Conservation (phyloP, 192 early-diverging fungal species). For the Coemansia sp. region DNA sequence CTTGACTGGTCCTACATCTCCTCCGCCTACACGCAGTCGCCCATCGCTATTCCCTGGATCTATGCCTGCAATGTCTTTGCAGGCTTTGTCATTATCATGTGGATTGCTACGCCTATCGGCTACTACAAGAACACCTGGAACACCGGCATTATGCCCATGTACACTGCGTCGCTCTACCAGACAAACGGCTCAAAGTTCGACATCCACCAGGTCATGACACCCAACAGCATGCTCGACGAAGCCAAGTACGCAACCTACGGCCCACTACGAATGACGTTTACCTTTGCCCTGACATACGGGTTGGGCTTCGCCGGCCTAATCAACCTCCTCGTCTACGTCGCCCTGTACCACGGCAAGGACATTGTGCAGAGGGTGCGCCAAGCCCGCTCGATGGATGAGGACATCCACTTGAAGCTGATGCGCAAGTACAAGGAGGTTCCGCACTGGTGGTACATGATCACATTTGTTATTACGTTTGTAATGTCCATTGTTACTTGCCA, state of each 20-base stretch:
- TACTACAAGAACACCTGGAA: constrained; percentile 70
- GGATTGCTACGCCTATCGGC: constrained; percentile 68
- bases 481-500: constrained; percentile 45
- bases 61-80: constrained; percentile 69
- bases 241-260: constrained; percentile 59
- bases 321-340: constrained; percentile 64
- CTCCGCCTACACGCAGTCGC: constrained; percentile 58
- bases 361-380: constrained; percentile 60
- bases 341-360: constrained; percentile 68
- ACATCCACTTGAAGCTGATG: constrained; percentile 78
- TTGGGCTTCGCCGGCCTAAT: constrained; percentile 66
- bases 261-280: constrained; percentile 64
- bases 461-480: constrained; percentile 40
- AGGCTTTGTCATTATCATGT: constrained; percentile 71
- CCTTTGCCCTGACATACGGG: constrained; percentile 70
- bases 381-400: constrained; percentile 59
- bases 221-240: constrained; percentile 56
- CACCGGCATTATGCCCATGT: constrained; percentile 59
- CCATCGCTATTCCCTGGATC: constrained; percentile 73
- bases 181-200: constrained; percentile 58
- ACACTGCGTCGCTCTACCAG: constrained; percentile 62
- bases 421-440: constrained; percentile 72
- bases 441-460: constrained; percentile 66
- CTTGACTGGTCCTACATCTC: constrained; percentile 74
- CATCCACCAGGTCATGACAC: constrained; percentile 57